A percentile compares a stretch with the other conserved stretches of the same genome.
Conservation (phyloP, 75 land plant species). For the Sequoiadendron giganteum region DNA sequence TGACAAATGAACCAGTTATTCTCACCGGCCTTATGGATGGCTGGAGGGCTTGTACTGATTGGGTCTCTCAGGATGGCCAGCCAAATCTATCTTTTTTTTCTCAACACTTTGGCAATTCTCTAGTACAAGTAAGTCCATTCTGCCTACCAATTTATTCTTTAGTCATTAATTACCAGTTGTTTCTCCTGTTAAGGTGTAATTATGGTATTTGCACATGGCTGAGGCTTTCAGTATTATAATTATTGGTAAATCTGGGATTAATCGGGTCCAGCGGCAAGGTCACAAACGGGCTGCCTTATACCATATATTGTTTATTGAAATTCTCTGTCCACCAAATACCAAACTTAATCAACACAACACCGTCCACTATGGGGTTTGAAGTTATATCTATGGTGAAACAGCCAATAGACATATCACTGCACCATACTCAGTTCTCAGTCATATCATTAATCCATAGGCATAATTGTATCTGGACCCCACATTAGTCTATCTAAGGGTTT, state of each 20-base stretch:
- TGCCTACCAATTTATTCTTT: not conserved
- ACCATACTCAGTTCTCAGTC: not conserved
- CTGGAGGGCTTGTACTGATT: conserved; percentile 71
- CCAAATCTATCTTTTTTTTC: conserved; percentile 69
- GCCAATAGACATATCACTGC: too few relatives aligned
- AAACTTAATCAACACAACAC: too few relatives aligned
- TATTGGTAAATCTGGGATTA: not conserved
- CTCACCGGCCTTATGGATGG: conserved; percentile 70
- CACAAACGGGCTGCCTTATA: too few relatives aligned
- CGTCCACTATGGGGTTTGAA: too few relatives aligned
- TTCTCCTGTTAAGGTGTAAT: not conserved
- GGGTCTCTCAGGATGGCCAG: conserved; percentile 48
- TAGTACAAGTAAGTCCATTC: conserved; percentile 54
- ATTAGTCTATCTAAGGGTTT: not conserved
- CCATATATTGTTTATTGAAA: too few relatives aligned
- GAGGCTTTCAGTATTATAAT: not conserved
- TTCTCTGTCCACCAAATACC: too few relatives aligned
- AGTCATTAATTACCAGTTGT: not conserved
- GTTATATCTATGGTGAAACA: too few relatives aligned
- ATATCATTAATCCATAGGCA: not conserved
- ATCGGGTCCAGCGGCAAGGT: too few relatives aligned
- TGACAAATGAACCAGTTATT: conserved; percentile 62
- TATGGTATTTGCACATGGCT: not conserved
- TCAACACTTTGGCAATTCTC: conserved; percentile 49
- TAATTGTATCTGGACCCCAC: not conserved